phyloP scores from a whole-genome alignment of 2,329 filamentous ascomycete species.

The Trichoderma sp. region DNA sequence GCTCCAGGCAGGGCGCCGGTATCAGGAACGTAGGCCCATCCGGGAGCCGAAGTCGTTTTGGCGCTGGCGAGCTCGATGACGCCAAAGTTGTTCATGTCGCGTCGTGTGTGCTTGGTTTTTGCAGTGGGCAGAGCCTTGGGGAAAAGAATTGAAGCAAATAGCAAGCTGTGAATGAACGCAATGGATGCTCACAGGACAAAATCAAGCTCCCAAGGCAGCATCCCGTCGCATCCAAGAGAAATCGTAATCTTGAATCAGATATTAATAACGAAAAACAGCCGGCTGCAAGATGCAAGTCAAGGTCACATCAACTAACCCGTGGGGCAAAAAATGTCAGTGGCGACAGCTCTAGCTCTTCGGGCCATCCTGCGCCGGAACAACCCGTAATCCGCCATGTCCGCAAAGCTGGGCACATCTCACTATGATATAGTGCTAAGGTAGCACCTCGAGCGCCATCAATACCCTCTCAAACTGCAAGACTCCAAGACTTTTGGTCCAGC shows the following conservation, averaged over 20 bases:
- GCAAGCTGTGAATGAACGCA: neutral
- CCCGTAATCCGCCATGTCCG: constrained; percentile 21
- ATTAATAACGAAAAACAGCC: neutral
- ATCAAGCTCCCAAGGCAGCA: neutral
- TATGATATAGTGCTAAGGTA: neutral
- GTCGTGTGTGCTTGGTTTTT: neutral
- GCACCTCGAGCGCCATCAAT: neutral
- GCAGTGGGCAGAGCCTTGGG: neutral
- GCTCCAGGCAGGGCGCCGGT: constrained; percentile 58
- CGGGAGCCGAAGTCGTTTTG: constrained; percentile 70
- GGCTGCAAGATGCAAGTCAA: neutral
- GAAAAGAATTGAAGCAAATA: neutral
- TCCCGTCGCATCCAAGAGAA: neutral
- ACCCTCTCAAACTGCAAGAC: neutral
- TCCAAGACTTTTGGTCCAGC: neutral
- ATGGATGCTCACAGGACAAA: neutral
- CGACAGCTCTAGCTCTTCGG: constrained; percentile 12
- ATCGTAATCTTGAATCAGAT: neutral
- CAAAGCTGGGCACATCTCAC: neutral
- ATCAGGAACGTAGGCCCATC: constrained; percentile 91
- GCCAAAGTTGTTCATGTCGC: constrained; percentile 65
- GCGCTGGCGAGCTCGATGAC: constrained; percentile 80
- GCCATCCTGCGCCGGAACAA: constrained; percentile 23
- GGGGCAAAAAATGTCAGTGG: neutral
- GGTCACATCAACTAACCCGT: neutral